Base-by-base conservation (phyloP, 495 filamentous ascomycete genomes). In the Alectoria sarmentosa region DNA sequence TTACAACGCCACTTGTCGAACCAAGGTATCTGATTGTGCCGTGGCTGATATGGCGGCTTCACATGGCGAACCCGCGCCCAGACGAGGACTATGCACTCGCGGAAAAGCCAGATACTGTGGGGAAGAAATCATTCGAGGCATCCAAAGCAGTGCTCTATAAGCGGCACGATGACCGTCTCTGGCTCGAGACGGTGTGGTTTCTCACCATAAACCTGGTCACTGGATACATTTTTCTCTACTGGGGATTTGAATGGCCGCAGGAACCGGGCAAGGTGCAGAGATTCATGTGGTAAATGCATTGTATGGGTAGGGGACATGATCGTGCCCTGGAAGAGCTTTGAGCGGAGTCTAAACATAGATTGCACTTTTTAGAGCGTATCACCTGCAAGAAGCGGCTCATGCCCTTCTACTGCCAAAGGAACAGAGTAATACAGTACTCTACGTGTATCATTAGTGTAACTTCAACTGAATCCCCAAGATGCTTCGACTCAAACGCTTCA, bases 21-120 rank as follows among this genome's bases (percentile, higher is more conserved):
- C 92, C 92, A 3, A 83, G 94, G 7, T 98, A 98, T 72, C 93
- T 95, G 72, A 93, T 98, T 71, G 79, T 96, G 4, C 92, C 92
- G 0, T 98, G 94, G 94, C 83, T 96, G 36, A 84, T 97, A 71
- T 98, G 91, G 90, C 81, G 95, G 13, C 75, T 96, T 17, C 85
- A 96, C 73, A 75, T 97, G 0, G 89, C 88, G 10, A 69, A 75
- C 19, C 41, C 71, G 62, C 69, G 73, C 54, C 77, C 77, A 39
- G 73, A 48, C 67, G 71, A 26, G 52, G 73, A 14, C 60, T 65
- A 41, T 70, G 13, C 67, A 66, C 67, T 7, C 38, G 26, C 72
- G 72, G 38, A 73, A 74, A 32, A 62, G 65, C 39, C 21, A 21
- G 26, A 28, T 28, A 57, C 5, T 7, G 5, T n/a, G 42, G 28